A percentile compares a stretch with the other conserved stretches of the same genome.
These are phyloP conservation scores for Ceratocystis papillata DNA, from an alignment of 2,329 filamentous ascomycete genomes.

Conservation along the genomic window DNA sequence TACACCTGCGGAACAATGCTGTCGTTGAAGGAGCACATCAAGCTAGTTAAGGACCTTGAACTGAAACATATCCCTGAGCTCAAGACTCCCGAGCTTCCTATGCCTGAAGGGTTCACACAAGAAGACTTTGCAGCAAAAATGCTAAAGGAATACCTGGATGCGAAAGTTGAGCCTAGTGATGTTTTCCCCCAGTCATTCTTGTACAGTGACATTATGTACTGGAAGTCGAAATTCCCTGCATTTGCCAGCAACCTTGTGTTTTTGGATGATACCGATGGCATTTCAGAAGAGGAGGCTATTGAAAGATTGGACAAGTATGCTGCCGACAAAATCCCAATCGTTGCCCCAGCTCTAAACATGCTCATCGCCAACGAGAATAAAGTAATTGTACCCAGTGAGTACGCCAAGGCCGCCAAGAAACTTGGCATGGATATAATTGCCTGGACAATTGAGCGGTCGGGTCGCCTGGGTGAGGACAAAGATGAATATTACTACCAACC, in stretches of 20 bases:
- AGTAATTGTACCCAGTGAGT: conserved; percentile 51
- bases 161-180: conserved; percentile 42
- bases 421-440: conserved; percentile 54
- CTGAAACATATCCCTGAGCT: conserved; percentile 57
- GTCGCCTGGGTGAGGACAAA: conserved; percentile 43
- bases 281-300: conserved; percentile 44
- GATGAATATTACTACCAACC: conserved; percentile 47
- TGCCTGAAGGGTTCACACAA: conserved; percentile 59
- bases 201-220: conserved; percentile 55
- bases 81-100: conserved; percentile 56
- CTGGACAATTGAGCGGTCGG: conserved; percentile 58
- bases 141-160: conserved; percentile 47
- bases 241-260: conserved; percentile 54
- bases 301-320: conserved; percentile 46
- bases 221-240: conserved; percentile 50
- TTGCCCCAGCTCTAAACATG: conserved; percentile 53
- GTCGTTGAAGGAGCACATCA: conserved; percentile 52
- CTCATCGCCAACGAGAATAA: conserved; percentile 44
- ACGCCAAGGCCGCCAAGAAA: conserved; percentile 49
- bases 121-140: conserved; percentile 54
- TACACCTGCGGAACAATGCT: conserved; percentile 56
- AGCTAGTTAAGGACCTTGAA: conserved; percentile 45
- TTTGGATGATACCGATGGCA: conserved; percentile 50
- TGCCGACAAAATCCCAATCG: conserved; percentile 47
- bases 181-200: conserved; percentile 57